Evolutionary conservation across 768 basidiomycete genomes (phyloP).

Genomic region (Pulveroboletus sp.): DNA sequence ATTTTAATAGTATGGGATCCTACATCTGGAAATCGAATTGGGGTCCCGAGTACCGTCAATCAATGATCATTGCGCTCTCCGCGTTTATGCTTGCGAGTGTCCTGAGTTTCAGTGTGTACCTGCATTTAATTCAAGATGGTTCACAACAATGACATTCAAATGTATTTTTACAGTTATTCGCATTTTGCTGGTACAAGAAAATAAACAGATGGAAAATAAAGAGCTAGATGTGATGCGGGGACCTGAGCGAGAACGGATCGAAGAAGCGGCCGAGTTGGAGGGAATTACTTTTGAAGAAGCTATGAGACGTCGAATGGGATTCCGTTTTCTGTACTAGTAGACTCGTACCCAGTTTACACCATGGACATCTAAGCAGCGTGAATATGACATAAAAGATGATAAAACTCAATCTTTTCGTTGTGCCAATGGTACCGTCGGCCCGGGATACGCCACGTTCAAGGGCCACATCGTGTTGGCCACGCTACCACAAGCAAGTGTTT

Average conservation of each 20-base stretch:
- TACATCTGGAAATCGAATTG: conserved; percentile 61
- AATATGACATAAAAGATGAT: no score
- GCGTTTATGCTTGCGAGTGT: conserved; percentile 32
- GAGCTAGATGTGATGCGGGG: conserved; percentile 45
- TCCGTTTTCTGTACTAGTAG: conserved; percentile 54
- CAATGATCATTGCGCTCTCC: conserved; percentile 51
- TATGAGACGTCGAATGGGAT: conserved; percentile 53
- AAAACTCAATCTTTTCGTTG: no score
- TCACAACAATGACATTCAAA: neutral
- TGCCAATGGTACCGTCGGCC: no score
- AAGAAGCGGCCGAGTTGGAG: conserved; percentile 57
- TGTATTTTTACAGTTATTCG: conserved; percentile 36
- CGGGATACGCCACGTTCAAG: no score
- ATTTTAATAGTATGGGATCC: conserved; percentile 49
- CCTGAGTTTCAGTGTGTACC: conserved; percentile 36
- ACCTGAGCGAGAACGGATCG: conserved; percentile 47
- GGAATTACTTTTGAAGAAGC: conserved; percentile 61
- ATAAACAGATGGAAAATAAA: conserved; percentile 49
- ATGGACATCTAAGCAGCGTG: no score
- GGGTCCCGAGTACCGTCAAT: conserved; percentile 60
- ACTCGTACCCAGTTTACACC: no score
- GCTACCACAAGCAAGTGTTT: no score
- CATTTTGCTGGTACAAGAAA: conserved; percentile 44
- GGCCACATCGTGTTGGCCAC: no score
- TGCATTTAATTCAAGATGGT: no score